These are phyloP conservation scores for Chenopodium quinoa DNA, from an alignment of 148 eudicot species.

Conservation along the genomic window DNA sequence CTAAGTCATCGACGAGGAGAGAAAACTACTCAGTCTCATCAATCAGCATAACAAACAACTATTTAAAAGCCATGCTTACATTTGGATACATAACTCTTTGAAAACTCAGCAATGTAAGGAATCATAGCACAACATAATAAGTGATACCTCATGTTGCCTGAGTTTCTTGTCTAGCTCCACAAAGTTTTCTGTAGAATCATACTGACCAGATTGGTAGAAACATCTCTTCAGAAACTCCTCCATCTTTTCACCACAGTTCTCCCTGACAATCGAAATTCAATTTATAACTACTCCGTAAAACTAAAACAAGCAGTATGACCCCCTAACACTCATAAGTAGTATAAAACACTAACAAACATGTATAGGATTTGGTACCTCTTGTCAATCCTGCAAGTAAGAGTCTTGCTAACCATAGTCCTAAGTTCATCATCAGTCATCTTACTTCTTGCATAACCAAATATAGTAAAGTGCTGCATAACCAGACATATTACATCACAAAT, in stretches of 20 bases:
- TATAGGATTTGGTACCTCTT: conserved; percentile 49
- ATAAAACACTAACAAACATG: not conserved
- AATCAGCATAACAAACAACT: conserved; percentile 1
- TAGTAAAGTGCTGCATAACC: conserved; percentile 78
- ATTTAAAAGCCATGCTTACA: not conserved
- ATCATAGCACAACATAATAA: not conserved
- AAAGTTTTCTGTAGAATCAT: conserved; percentile 67
- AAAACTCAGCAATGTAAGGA: not conserved
- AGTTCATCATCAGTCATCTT: conserved; percentile 97
- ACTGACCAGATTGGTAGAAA: conserved; percentile 88
- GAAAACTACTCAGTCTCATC: not conserved
- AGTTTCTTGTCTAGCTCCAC: conserved; percentile 73
- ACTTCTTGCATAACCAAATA: conserved; percentile 96
- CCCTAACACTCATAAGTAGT: not conserved
- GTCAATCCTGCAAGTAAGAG: conserved; percentile 96
- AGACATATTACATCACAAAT: conserved; percentile 9
- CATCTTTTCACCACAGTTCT: conserved; percentile 87
- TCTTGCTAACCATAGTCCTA: conserved; percentile 85
- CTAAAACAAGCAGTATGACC: not conserved
- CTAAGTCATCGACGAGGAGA: not conserved
- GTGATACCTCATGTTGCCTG: conserved; percentile 75
- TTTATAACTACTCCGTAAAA: not conserved
- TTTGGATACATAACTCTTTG: not conserved
- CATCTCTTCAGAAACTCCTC: conserved; percentile 81
- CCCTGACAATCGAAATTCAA: conserved; percentile 42